Percentiles rank a stretch among this genome's conserved stretches.
Evolutionary conservation across 441 rosid genomes (phyloP).

Genomic region (Eutrema salsugineum): DNA sequence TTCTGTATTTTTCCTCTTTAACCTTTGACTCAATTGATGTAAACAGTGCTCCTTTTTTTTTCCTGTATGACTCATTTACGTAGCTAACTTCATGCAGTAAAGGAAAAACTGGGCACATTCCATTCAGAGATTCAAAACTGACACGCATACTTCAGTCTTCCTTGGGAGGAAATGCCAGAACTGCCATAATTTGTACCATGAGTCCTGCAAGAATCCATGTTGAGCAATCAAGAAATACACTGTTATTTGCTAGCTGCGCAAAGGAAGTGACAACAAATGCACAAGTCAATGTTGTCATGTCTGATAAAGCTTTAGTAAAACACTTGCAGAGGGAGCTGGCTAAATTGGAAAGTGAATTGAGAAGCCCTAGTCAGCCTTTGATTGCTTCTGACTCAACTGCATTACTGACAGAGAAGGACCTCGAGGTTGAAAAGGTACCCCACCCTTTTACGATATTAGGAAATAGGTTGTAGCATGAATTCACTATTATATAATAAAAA

Average conservation of each 20-base stretch:
- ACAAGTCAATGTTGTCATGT: conserved; percentile 64
- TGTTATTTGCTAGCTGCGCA: conserved; percentile 75
- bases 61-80: background rate
- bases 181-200: conserved; percentile 62
- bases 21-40: background rate
- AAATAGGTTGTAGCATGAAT: background rate
- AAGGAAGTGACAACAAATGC: conserved; percentile 73
- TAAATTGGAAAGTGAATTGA: conserved; percentile 60
- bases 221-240: conserved; percentile 75
- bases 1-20: background rate
- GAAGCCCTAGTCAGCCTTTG: conserved; percentile 32
- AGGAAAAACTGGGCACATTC: conserved; percentile 65
- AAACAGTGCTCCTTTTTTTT: background rate
- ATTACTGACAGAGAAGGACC: conserved; percentile 52
- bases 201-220: conserved; percentile 63
- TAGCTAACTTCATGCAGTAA: conserved; percentile 44
- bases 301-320: conserved; percentile 63
- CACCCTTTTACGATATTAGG: background rate
- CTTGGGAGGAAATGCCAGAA: conserved; percentile 63
- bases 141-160: conserved; percentile 67
- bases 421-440: conserved; percentile 52
- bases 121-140: conserved; percentile 67
- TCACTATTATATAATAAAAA: background rate
- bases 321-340: conserved; percentile 67
- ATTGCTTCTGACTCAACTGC: conserved; percentile 33